Conservation (phyloP, 2,329 filamentous ascomycete genomes). For the Westerdykella ornata region DNA sequence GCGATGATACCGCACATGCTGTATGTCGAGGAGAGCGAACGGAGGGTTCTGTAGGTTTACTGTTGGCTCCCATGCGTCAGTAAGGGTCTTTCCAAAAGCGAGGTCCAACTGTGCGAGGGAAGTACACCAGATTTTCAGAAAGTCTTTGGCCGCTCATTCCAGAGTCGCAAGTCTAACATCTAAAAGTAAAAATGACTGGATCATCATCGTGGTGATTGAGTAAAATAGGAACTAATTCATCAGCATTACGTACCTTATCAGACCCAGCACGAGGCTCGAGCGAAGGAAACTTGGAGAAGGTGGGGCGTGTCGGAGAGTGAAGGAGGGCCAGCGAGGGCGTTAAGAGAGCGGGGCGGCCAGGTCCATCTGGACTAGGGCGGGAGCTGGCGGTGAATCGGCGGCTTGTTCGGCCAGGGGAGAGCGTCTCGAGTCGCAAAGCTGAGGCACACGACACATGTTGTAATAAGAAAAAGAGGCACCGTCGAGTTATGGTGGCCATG, state of each 20-base stretch:
- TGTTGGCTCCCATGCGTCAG: slow-evolving; percentile 8
- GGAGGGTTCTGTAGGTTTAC: slow-evolving; percentile 16
- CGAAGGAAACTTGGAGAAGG: slow-evolving; percentile 7
- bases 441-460: too few relatives aligned
- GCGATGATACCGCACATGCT: slow-evolving; percentile 49
- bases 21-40: slow-evolving; percentile 6
- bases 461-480: too few relatives aligned
- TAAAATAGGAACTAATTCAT: background rate
- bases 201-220: slow-evolving; percentile 26
- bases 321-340: slow-evolving; percentile 9
- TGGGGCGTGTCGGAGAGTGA: slow-evolving; percentile 5
- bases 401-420: too few relatives aligned
- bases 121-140: slow-evolving; percentile 21
- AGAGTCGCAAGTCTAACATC: slow-evolving; percentile 39
- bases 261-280: background rate
- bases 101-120: slow-evolving; percentile 1
- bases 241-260: slow-evolving; percentile 9
- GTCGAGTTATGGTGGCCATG: too few relatives aligned
- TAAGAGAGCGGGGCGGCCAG: slow-evolving; percentile 7
- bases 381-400: too few relatives aligned
- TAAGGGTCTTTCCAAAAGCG: slow-evolving; percentile 13
- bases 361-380: slow-evolving; percentile 8
- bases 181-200: slow-evolving; percentile 29
- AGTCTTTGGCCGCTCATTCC: slow-evolving; percentile 34
- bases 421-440: too few relatives aligned